These are phyloP conservation scores for Ensete ventricosum DNA, from an alignment of 176 grass and related monocot species.

Conservation along the genomic window DNA sequence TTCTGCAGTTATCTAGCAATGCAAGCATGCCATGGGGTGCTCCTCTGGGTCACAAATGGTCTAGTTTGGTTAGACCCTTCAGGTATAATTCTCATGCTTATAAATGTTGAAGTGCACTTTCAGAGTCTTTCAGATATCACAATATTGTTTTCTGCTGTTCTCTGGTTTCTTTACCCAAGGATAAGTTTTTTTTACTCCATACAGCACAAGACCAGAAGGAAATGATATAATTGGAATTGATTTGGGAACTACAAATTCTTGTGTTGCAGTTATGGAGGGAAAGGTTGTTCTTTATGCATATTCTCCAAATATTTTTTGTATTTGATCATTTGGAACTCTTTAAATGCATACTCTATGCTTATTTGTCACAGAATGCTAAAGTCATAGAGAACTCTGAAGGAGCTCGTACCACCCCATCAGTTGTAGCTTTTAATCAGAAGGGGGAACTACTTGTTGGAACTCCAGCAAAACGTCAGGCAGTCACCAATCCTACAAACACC, in stretches of 20 bases:
- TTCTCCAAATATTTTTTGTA: background rate
- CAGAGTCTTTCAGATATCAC: background rate
- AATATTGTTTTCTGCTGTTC: background rate
- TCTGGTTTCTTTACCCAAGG: background rate
- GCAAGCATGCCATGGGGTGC: conserved; percentile 15
- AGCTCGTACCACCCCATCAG: conserved; percentile 9
- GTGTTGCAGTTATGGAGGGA: conserved; percentile 21
- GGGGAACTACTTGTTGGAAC: conserved; percentile 15
- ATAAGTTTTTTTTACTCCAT: background rate
- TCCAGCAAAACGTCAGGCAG: conserved; percentile 20
- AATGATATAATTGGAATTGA: conserved; percentile 23
- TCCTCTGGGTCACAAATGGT: conserved; percentile 25
- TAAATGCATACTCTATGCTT: background rate
- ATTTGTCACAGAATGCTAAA: conserved; percentile 3
- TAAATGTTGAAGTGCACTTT: background rate
- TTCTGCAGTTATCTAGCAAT: conserved; percentile 30
- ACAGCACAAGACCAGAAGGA: conserved; percentile 9
- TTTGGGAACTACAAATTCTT: conserved; percentile 23
- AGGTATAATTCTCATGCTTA: conserved; percentile 19
- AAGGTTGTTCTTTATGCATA: background rate
- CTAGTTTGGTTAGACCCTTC: conserved; percentile 32
- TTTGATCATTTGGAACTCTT: background rate
- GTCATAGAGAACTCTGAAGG: conserved; percentile 20
- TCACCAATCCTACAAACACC: conserved; percentile 21
- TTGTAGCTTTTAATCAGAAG: conserved; percentile 16